These are phyloP conservation scores for Dryadomyces quercivorus DNA, from an alignment of 2,329 filamentous ascomycete genomes.

Conservation along the genomic window DNA sequence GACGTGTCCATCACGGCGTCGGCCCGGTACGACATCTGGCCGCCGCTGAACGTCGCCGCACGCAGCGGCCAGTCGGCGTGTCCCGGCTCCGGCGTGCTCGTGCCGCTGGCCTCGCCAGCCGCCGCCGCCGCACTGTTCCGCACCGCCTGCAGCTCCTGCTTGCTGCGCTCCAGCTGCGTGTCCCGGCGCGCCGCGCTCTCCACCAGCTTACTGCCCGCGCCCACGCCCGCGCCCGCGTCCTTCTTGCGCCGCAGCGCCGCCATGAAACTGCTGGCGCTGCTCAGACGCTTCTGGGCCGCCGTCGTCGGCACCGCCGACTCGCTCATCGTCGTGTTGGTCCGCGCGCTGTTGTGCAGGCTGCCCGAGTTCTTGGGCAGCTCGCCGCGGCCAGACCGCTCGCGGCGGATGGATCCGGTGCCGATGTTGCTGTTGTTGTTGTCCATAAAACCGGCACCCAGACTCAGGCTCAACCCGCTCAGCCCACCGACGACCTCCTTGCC, in stretches of 20 bases:
- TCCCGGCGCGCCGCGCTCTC: constrained; percentile 52
- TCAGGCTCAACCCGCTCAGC: no score
- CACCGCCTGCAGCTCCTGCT: constrained; percentile 26
- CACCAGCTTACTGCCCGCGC: constrained; percentile 31
- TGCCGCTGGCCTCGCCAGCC: no score
- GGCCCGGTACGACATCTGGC: constrained; percentile 1
- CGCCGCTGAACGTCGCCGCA: constrained; percentile 4
- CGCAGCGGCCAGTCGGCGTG: neutral
- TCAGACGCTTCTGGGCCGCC: constrained; percentile 5
- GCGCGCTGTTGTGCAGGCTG: neutral
- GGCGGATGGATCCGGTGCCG: constrained; percentile 20
- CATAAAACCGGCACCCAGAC: no score
- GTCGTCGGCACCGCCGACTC: neutral
- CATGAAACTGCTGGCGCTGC: constrained; percentile 37
- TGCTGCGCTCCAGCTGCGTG: constrained; percentile 46
- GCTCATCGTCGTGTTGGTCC: constrained; percentile 6
- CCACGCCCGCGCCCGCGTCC: constrained; percentile 19
- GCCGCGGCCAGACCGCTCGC: constrained; percentile 30
- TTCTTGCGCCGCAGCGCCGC: constrained; percentile 55
- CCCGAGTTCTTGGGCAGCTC: constrained; percentile 11
- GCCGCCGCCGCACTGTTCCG: no score
- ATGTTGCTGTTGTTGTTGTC: neutral
- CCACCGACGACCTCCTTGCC: constrained; percentile 10
- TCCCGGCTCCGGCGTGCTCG: no score
- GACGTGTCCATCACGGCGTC: neutral